Base-by-base conservation (phyloP, 352 stramenopile species). In the Globisporangium echinulatum region DNA sequence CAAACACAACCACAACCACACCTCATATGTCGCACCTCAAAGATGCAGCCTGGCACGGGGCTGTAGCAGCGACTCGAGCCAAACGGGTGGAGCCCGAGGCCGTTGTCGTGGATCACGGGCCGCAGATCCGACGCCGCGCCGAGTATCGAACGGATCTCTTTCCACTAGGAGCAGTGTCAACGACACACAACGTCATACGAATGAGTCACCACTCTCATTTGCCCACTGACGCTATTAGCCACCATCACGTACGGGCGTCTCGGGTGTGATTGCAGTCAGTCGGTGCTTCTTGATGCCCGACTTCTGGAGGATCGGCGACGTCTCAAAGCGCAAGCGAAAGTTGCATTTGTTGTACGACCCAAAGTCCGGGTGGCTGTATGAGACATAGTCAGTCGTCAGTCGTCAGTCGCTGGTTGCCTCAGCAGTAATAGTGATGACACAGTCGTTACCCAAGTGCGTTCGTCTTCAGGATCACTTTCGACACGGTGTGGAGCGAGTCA, bases 321-420 rank as follows among this genome's bases (percentile, higher is more conserved):
- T 75, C 37, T 79, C 69, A 48, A 92, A 85, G 54, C 66, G 78
- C 48, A 94, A 58, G 15, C 67, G 74, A 47, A 89, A 94, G 55
- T 94, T 94, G 69, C 82, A 94, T 59, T 94, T 94, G 62, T 90
- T 77, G 63, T 92, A 94, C 13, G 77, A 68, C 11, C 80, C 82
- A 59, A 94, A 94, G 44, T 90, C 82, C 1, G 82, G 77, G 42
- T 94, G 82, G 7, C 82, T 92, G 25, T 44, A 44, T 44, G 7
- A 44, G 7, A 44, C 7, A 44, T 2, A 33, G 25, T 25, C 19
- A 25, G 19, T 25, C 0, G 25, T 33, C 25, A 33, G 25, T 33
- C 25, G 25, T 33, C 25, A 33, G 25, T 33, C 25, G 25, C 25
- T 33, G 25, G 25, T 33, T 33, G 25, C 25, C 2, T 33, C 25